Percentiles rank a stretch among this genome's conserved stretches.
These are phyloP conservation scores for Cystobasidiaceae sp. DNA, from an alignment of 1,284 basidiomycete genomes.

Conservation along the genomic window DNA sequence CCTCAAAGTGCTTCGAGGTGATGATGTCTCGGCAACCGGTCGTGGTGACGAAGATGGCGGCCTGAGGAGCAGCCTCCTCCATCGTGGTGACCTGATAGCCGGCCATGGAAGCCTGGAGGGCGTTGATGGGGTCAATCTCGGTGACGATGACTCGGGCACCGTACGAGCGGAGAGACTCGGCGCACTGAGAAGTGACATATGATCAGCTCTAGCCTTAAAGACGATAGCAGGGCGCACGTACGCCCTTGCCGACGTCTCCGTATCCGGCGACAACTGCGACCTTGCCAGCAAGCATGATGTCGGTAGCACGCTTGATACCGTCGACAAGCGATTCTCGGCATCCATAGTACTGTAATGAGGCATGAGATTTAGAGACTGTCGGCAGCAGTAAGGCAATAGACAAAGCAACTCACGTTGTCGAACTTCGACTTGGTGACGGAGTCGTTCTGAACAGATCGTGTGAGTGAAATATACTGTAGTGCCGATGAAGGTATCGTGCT, in stretches of 20 bases:
- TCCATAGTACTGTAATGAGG: conserved; percentile 71
- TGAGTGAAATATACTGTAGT: neutral
- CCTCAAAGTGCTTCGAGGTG: conserved; percentile 81
- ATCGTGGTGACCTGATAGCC: conserved; percentile 98
- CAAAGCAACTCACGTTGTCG: conserved; percentile 53
- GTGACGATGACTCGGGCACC: conserved; percentile 94
- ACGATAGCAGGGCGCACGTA: conserved; percentile 51
- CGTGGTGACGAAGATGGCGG: conserved; percentile 96
- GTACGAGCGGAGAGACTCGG: conserved; percentile 93
- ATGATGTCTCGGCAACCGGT: conserved; percentile 99
- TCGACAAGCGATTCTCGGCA: conserved; percentile 99
- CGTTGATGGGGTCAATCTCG: conserved; percentile 99
- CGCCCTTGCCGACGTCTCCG: conserved; percentile 98
- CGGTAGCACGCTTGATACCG: conserved; percentile 99
- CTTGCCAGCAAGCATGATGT: conserved; percentile 99
- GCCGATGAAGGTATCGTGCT: conserved; percentile 13
- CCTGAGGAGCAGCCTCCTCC: conserved; percentile 86
- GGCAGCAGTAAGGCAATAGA: neutral
- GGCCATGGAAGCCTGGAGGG: conserved; percentile 98
- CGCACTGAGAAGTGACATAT: conserved; percentile 60
- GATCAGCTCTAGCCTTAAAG: neutral
- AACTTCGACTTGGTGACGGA: conserved; percentile 99
- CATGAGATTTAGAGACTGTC: neutral
- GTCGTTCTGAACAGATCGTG: conserved; percentile 49
- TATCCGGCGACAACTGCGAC: conserved; percentile 97